Evolutionary conservation across 1,284 basidiomycete genomes (phyloP).

Genomic region (Marasmius fiardii): DNA sequence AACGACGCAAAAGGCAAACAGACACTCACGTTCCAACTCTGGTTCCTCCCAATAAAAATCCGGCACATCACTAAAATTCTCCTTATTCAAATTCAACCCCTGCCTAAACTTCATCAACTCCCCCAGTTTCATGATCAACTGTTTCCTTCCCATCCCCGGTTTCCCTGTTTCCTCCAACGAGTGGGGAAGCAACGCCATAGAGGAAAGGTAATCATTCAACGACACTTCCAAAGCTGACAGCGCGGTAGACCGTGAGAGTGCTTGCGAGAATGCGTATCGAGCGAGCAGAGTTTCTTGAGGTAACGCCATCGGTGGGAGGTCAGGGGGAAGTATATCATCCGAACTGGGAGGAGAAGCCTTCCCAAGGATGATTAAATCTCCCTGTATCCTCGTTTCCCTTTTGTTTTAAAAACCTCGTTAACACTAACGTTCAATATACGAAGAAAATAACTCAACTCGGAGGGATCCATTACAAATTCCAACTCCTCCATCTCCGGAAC

Average conservation of each 20-base stretch:
- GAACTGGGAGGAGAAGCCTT: slow-evolving; percentile 52
- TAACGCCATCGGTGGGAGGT: slow-evolving; percentile 46
- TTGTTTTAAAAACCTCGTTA: slow-evolving; percentile 30
- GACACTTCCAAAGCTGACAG: slow-evolving; percentile 81
- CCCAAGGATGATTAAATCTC: slow-evolving; percentile 88
- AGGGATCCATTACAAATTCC: slow-evolving; percentile 87
- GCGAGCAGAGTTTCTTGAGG: slow-evolving; percentile 70
- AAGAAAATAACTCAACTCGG: slow-evolving; percentile 47
- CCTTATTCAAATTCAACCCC: slow-evolving; percentile 81
- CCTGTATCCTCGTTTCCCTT: slow-evolving; percentile 81
- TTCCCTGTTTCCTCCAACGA: slow-evolving; percentile 75
- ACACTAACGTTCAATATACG: slow-evolving; percentile 15
- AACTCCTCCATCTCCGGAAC: slow-evolving; percentile 86
- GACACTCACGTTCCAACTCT: slow-evolving; percentile 68
- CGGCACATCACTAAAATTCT: slow-evolving; percentile 86
- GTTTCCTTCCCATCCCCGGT: slow-evolving; percentile 74
- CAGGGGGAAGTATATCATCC: slow-evolving; percentile 35
- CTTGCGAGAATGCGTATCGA: slow-evolving; percentile 87
- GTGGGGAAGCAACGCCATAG: slow-evolving; percentile 75
- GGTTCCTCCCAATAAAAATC: slow-evolving; percentile 93
- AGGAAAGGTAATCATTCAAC: slow-evolving; percentile 77
- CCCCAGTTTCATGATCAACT: slow-evolving; percentile 85
- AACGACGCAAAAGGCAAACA: neutral
- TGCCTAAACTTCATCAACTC: slow-evolving; percentile 87
- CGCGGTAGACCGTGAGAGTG: slow-evolving; percentile 82